These are phyloP conservation scores for Hypoxylon sp. DNA, from an alignment of 2,329 filamentous ascomycete species.

Conservation along the genomic window DNA sequence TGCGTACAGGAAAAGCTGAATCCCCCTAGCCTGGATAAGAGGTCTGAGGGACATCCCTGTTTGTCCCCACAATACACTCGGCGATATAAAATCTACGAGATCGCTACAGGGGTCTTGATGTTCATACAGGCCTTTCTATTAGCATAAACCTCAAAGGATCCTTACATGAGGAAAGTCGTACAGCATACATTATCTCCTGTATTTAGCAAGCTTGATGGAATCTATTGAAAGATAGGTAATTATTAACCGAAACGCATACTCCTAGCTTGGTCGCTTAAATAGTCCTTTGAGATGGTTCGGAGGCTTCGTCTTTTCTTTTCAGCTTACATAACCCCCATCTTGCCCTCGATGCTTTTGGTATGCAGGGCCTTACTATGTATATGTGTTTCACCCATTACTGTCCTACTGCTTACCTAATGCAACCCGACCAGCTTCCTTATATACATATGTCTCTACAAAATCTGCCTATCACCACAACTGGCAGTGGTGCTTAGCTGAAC, in stretches of 20 bases:
- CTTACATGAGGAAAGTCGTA: slow-evolving; percentile 2
- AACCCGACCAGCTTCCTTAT: too few species aligned
- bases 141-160: background rate
- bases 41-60: slow-evolving; percentile 24
- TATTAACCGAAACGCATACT: background rate
- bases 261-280: background rate
- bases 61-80: slow-evolving; percentile 33
- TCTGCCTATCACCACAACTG: too few species aligned
- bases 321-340: background rate
- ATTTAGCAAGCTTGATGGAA: background rate
- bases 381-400: too few species aligned
- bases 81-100: slow-evolving; percentile 39
- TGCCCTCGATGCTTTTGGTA: slow-evolving; percentile 7
- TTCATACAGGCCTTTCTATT: too few species aligned
- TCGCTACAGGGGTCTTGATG: slow-evolving; percentile 38
- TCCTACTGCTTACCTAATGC: too few species aligned
- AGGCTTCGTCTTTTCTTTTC: slow-evolving; percentile 3
- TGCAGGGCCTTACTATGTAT: too few species aligned
- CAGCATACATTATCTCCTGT: background rate
- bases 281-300: background rate
- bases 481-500: too few species aligned
- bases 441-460: too few species aligned
- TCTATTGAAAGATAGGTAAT: background rate
- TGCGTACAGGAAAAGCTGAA: slow-evolving; percentile 11
- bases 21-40: slow-evolving; percentile 11